A percentile compares a stretch with the other conserved stretches of the same genome.
Evolutionary conservation across 495 filamentous ascomycete species (phyloP).

Genomic region (Penicillium malachiteum): DNA sequence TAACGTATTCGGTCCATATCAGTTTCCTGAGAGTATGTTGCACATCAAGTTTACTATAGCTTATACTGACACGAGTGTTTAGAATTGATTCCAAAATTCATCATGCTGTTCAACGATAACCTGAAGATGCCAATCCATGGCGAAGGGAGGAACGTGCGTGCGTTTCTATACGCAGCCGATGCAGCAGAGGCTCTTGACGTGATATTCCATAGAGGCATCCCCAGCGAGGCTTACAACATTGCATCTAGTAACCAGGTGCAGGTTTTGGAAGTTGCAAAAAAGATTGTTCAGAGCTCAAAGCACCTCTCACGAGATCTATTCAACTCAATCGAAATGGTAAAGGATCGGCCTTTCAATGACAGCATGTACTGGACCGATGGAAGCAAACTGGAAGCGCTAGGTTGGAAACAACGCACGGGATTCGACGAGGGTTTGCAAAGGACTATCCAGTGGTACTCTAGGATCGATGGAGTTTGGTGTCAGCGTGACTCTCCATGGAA

Average conservation of each 20-base stretch:
- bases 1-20: constrained; percentile 78
- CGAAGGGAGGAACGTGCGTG: constrained; percentile 62
- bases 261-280: constrained; percentile 57
- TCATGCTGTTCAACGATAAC: constrained; percentile 46
- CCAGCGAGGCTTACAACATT: constrained; percentile 73
- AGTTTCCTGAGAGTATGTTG: constrained; percentile 72
- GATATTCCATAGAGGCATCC: constrained; percentile 65
- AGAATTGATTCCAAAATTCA: constrained; percentile 45
- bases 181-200: constrained; percentile 77
- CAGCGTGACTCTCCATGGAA: no score
- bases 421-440: constrained; percentile 60
- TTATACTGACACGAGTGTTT: background rate
- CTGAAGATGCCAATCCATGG: constrained; percentile 55
- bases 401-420: constrained; percentile 63
- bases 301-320: constrained; percentile 33
- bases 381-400: constrained; percentile 60
- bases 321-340: constrained; percentile 46
- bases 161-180: constrained; percentile 70
- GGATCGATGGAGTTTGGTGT: no score
- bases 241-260: constrained; percentile 57
- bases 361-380: constrained; percentile 67
- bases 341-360: constrained; percentile 74
- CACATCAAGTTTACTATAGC: background rate
- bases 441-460: constrained; percentile 70
- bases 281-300: constrained; percentile 54